These are phyloP conservation scores for Termitomyces sp. DNA, from an alignment of 768 basidiomycete species.

Conservation along the genomic window DNA sequence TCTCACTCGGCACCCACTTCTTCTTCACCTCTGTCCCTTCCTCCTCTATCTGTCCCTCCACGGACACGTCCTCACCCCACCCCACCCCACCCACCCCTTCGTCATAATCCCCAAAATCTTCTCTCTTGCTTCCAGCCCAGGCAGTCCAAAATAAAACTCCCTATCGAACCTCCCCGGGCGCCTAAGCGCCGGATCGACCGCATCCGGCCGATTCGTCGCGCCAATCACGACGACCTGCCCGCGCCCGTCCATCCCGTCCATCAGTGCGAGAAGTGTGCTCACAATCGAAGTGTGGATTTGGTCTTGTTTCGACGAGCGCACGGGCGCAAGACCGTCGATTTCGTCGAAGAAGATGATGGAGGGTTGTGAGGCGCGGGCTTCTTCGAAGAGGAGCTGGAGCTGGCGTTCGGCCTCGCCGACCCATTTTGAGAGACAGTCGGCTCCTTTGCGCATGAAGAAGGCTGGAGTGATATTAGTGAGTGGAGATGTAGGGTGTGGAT, in stretches of 20 bases:
- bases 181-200: conserved; percentile 94
- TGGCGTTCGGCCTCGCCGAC: conserved; percentile 99
- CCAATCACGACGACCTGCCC: conserved; percentile 98
- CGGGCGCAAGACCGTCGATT: conserved; percentile 97
- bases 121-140: conserved; percentile 78
- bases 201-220: conserved; percentile 95
- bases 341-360: conserved; percentile 99
- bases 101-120: conserved; percentile 92
- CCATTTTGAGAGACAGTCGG: conserved; percentile 98
- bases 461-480: conserved; percentile 44
- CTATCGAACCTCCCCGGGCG: conserved; percentile 95
- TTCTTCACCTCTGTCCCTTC: conserved; percentile 26
- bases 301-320: conserved; percentile 97
- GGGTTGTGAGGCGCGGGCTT: conserved; percentile 89
- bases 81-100: conserved; percentile 84
- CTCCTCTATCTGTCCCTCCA: conserved; percentile 20
- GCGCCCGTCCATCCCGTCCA: conserved; percentile 99
- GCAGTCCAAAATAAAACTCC: conserved; percentile 96
- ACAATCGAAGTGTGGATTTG: conserved; percentile 99
- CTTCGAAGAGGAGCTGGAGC: conserved; percentile 91
- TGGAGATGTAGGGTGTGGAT: neutral
- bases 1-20: conserved; percentile 26
- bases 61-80: conserved; percentile 51
- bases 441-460: conserved; percentile 99
- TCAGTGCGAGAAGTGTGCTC: conserved; percentile 90